phyloP scores from a whole-genome alignment of 345 rosid genomes.

The Eucalyptus tenuipes region DNA sequence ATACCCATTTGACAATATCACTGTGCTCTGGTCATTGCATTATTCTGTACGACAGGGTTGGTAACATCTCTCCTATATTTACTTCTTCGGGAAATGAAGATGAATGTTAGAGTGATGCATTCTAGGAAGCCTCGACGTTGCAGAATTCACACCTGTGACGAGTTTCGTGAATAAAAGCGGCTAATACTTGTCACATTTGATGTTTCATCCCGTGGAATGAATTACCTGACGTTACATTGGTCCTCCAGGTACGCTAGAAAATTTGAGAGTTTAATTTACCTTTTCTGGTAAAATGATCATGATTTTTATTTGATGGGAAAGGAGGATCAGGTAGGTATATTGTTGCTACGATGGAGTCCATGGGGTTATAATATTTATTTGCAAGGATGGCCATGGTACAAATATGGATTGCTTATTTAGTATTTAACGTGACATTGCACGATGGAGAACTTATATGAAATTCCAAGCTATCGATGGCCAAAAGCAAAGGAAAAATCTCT shows the following conservation, averaged over 20 bases:
- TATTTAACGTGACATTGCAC: background rate
- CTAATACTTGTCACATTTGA: conserved; percentile 82
- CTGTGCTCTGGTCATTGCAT: conserved; percentile 44
- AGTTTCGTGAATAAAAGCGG: conserved; percentile 69
- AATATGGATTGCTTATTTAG: background rate
- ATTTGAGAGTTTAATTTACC: background rate
- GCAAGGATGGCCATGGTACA: background rate
- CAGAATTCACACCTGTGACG: conserved; percentile 68
- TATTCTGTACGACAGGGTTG: conserved; percentile 89
- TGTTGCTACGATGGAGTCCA: background rate
- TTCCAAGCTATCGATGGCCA: background rate
- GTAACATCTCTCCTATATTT: conserved; percentile 59
- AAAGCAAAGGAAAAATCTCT: background rate
- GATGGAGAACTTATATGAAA: background rate
- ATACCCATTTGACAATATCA: background rate
- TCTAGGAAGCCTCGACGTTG: conserved; percentile 81
- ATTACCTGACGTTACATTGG: conserved; percentile 84
- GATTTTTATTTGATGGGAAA: too few species aligned
- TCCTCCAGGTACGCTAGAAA: conserved; percentile 58
- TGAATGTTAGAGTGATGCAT: conserved; percentile 82
- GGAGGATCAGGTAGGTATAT: background rate
- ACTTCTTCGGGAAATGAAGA: conserved; percentile 69
- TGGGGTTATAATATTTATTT: background rate
- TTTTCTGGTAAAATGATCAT: background rate
- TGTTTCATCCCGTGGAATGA: conserved; percentile 90